These are phyloP conservation scores for Nephelium lappaceum DNA, from an alignment of 345 rosid species.

Conservation along the genomic window DNA sequence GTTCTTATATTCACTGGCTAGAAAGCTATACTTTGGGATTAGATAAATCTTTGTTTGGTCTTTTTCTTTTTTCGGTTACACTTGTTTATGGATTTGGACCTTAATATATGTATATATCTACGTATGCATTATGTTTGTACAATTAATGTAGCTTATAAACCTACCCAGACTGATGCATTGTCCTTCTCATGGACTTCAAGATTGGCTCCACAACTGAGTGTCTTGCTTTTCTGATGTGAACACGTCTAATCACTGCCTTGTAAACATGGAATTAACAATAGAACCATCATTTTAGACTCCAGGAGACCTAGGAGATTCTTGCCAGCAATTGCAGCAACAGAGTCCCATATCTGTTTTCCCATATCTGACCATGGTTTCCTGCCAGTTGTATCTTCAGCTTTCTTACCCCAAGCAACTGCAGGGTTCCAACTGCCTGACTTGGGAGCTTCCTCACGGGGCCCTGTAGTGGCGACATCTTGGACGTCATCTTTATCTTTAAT, in stretches of 20 bases:
- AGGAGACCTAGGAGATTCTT: slow-evolving; percentile 34
- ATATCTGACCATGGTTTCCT: not conserved
- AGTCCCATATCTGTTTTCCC: too few relatives aligned
- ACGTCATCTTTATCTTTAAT: not conserved
- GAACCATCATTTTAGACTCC: slow-evolving; percentile 40
- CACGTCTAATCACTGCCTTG: slow-evolving; percentile 73
- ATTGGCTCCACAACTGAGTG: slow-evolving; percentile 64
- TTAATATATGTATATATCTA: not conserved
- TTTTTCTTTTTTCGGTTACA: not conserved
- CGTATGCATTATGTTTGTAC: too few relatives aligned
- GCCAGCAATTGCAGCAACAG: too few relatives aligned
- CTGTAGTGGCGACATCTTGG: not conserved
- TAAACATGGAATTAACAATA: slow-evolving; percentile 38
- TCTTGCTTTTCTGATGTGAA: slow-evolving; percentile 87
- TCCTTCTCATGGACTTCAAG: slow-evolving; percentile 62
- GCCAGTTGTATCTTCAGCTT: slow-evolving; percentile 17
- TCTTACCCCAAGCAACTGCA: slow-evolving; percentile 30
- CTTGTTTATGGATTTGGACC: too few relatives aligned
- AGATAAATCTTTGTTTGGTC: not conserved
- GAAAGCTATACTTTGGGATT: not conserved
- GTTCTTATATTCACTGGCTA: not conserved
- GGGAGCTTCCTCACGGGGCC: slow-evolving; percentile 5
- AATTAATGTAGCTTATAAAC: slow-evolving; percentile 23
- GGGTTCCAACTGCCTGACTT: slow-evolving; percentile 31
- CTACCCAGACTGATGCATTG: slow-evolving; percentile 71